These are phyloP conservation scores for Sporothrix phasma DNA, from an alignment of 2,329 filamentous ascomycete genomes.

Conservation along the genomic window DNA sequence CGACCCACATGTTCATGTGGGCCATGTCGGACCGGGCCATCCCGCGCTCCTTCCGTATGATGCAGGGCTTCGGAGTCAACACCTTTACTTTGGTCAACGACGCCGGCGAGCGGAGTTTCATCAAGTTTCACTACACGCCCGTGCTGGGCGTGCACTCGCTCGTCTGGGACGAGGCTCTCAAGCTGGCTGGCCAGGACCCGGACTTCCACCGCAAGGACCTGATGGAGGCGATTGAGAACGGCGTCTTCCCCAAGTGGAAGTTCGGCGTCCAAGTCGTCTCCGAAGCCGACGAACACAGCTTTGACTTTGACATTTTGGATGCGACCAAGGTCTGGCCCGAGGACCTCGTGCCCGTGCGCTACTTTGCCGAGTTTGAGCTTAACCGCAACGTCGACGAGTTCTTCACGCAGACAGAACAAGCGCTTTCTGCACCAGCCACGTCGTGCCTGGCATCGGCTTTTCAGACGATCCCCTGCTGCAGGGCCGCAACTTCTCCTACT, in stretches of 20 bases:
- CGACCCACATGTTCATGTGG: constrained; percentile 74
- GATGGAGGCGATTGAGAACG: constrained; percentile 61
- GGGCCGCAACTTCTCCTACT: constrained; percentile 60
- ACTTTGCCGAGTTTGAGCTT: constrained; percentile 70
- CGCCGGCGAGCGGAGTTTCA: constrained; percentile 58
- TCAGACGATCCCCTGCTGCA: constrained; percentile 66
- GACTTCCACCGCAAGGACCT: constrained; percentile 77
- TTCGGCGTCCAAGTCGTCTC: constrained; percentile 73
- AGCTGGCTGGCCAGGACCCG: constrained; percentile 63
- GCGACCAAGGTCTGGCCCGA: constrained; percentile 83
- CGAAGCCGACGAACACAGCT: constrained; percentile 61
- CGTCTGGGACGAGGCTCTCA: constrained; percentile 71
- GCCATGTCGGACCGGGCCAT: constrained; percentile 65
- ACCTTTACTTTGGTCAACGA: constrained; percentile 61
- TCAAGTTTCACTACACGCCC: constrained; percentile 70
- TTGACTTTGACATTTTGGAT: constrained; percentile 78
- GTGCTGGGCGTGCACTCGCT: constrained; percentile 66
- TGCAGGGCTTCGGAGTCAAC: constrained; percentile 80
- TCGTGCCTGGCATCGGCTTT: constrained; percentile 69
- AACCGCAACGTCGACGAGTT: constrained; percentile 74
- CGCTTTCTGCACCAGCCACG: constrained; percentile 70
- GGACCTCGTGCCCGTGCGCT: constrained; percentile 61
- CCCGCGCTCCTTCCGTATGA: constrained; percentile 69
- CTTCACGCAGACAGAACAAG: constrained; percentile 74
- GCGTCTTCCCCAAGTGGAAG: constrained; percentile 65